A percentile compares a stretch with the other conserved stretches of the same genome.
phyloP scores from a whole-genome alignment of 768 basidiomycete species.

The Rhizopogon vinicolor region DNA sequence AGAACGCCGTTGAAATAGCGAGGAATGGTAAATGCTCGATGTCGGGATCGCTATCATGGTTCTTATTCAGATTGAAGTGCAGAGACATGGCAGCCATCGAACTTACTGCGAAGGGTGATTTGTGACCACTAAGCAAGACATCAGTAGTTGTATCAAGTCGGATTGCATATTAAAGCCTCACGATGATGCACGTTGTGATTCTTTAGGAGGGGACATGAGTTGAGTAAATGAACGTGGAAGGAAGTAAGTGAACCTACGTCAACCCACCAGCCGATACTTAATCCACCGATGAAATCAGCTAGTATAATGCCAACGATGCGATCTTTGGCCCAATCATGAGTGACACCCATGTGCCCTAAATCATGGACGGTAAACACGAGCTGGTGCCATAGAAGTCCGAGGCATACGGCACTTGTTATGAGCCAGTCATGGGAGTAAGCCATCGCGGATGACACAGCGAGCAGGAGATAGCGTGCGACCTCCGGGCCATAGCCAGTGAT shows the following conservation, averaged over 20 bases:
- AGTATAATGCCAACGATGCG: constrained; percentile 74
- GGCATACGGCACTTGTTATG: constrained; percentile 67
- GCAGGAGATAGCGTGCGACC: constrained; percentile 66
- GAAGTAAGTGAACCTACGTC: constrained; percentile 58
- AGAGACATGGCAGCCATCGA: background rate
- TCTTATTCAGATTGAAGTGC: background rate
- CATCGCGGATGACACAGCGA: constrained; percentile 55
- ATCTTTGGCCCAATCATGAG: constrained; percentile 80
- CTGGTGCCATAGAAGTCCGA: constrained; percentile 95
- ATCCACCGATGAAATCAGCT: constrained; percentile 85
- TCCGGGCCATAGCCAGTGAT: constrained; percentile 89
- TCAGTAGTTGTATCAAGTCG: constrained; percentile 2
- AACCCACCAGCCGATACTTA: constrained; percentile 98
- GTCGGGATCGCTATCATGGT: constrained; percentile 62
- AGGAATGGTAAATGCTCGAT: constrained; percentile 92
- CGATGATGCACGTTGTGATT: constrained; percentile 96
- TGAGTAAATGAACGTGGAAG: constrained; percentile 4
- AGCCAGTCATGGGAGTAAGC: constrained; percentile 65
- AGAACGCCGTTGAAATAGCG: constrained; percentile 86
- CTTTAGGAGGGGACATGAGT: constrained; percentile 29
- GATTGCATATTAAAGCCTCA: constrained; percentile 37
- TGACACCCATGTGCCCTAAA: constrained; percentile 92
- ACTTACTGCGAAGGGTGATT: constrained; percentile 93
- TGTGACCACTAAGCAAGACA: constrained; percentile 67
- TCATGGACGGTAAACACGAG: constrained; percentile 91